These are phyloP conservation scores for Macadamia tetraphylla DNA, from an alignment of 164 flowering plant species.

Conservation along the genomic window DNA sequence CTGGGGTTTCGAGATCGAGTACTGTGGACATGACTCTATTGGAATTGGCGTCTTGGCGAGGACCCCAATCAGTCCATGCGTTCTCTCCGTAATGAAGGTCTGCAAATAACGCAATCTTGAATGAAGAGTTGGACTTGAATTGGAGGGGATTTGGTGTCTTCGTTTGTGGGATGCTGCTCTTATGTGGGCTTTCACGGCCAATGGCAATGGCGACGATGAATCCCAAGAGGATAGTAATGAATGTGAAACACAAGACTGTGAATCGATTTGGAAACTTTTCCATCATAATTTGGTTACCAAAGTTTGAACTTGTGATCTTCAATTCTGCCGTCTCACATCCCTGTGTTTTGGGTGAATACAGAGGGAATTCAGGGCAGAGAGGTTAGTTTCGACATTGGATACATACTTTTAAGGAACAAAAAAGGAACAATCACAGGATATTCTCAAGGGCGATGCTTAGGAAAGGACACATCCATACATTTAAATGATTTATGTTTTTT, in stretches of 20 bases:
- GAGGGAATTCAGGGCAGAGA: too few relatives aligned
- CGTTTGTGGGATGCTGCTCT: not conserved
- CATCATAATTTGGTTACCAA: not conserved
- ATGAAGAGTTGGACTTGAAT: slow-evolving; percentile 30
- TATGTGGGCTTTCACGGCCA: not conserved
- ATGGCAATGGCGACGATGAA: slow-evolving; percentile 2
- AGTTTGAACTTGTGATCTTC: too few relatives aligned
- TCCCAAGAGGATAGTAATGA: slow-evolving; percentile 1
- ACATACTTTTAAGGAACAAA: too few relatives aligned
- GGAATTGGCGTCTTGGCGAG: slow-evolving; percentile 61
- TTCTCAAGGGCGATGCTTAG: too few relatives aligned
- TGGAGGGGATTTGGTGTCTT: slow-evolving; percentile 9
- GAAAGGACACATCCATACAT: too few relatives aligned
- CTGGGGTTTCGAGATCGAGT: slow-evolving; percentile 63
- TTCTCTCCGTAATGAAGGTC: slow-evolving; percentile 84
- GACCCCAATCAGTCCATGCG: slow-evolving; percentile 93
- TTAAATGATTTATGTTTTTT: too few relatives aligned
- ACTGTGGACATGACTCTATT: slow-evolving; percentile 55
- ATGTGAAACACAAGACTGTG: not conserved
- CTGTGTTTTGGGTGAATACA: too few relatives aligned
- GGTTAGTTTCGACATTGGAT: too few relatives aligned
- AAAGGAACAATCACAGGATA: too few relatives aligned
- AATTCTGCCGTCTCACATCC: too few relatives aligned
- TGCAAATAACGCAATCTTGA: slow-evolving; percentile 72
- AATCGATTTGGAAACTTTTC: not conserved